phyloP scores from a whole-genome alignment of 2,329 filamentous ascomycete genomes.

The Graphilbum fragrans region DNA sequence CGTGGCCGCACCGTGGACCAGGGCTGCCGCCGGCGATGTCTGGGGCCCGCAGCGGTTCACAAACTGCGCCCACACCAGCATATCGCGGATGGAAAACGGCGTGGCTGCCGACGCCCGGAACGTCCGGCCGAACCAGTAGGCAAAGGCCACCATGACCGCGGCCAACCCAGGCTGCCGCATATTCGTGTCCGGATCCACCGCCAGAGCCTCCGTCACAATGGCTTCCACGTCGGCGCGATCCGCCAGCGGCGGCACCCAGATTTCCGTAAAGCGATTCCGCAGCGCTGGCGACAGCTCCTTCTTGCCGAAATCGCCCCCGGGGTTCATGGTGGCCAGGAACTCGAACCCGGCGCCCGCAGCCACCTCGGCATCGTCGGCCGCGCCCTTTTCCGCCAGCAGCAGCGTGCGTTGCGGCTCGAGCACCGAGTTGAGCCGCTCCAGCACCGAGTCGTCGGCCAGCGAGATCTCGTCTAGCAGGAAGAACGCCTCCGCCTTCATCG shows the following conservation, averaged over 20 bases:
- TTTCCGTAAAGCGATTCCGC: slow-evolving; percentile 94
- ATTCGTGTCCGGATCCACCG: slow-evolving; percentile 19
- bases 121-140: slow-evolving; percentile 79
- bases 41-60: slow-evolving; percentile 47
- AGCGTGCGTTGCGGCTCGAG: slow-evolving; percentile 80
- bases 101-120: slow-evolving; percentile 67
- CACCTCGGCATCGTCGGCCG: slow-evolving; percentile 60
- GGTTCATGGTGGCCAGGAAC: slow-evolving; percentile 98
- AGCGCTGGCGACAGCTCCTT: slow-evolving; percentile 91
- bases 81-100: slow-evolving; percentile 80
- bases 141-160: slow-evolving; percentile 67
- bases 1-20: slow-evolving; percentile 81
- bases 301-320: slow-evolving; percentile 96
- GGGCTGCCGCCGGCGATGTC: slow-evolving; percentile 20
- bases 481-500: slow-evolving; percentile 81
- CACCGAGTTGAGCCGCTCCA: slow-evolving; percentile 93
- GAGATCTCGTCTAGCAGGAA: slow-evolving; percentile 98
- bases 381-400: slow-evolving; percentile 86
- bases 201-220: slow-evolving; percentile 71
- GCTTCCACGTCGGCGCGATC: slow-evolving; percentile 76
- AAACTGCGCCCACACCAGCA: slow-evolving; percentile 88
- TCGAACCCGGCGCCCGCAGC: slow-evolving; percentile 71
- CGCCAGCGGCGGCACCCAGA: slow-evolving; percentile 88
- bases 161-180: slow-evolving; percentile 42
- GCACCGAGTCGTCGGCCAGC: slow-evolving; percentile 89